These are phyloP conservation scores for Rhizopus delemar DNA, from an alignment of 371 early-diverging fungal genomes.

Conservation along the genomic window DNA sequence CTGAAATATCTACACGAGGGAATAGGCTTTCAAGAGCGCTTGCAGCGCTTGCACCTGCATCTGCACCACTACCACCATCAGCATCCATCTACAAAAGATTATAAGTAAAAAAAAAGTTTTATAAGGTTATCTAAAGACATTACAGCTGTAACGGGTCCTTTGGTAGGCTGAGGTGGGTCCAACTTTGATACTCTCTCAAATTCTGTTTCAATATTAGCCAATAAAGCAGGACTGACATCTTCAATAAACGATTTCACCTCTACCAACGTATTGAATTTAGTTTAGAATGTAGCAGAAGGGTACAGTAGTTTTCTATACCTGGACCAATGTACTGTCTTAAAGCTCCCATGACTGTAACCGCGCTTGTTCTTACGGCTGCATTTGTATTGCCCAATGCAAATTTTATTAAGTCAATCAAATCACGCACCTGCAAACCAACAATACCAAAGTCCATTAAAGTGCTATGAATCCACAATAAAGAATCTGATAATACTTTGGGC, in stretches of 20 bases:
- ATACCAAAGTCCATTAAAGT: slow-evolving; percentile 88
- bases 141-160: slow-evolving; percentile 29
- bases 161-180: slow-evolving; percentile 78
- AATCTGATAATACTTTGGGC: slow-evolving; percentile 89
- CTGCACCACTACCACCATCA: slow-evolving; percentile 29
- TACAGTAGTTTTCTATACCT: slow-evolving; percentile 35
- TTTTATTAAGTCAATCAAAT: slow-evolving; percentile 86
- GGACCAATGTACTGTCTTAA: slow-evolving; percentile 85
- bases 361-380: slow-evolving; percentile 78
- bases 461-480: slow-evolving; percentile 79
- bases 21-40: slow-evolving; percentile 83
- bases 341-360: slow-evolving; percentile 77
- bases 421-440: slow-evolving; percentile 70
- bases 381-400: slow-evolving; percentile 77
- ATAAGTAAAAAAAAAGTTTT: not conserved
- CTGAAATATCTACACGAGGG: slow-evolving; percentile 81
- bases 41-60: slow-evolving; percentile 21
- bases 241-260: slow-evolving; percentile 76
- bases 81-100: slow-evolving; percentile 2
- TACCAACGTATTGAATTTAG: slow-evolving; percentile 19
- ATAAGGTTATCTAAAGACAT: not conserved
- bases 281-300: not conserved
- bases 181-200: slow-evolving; percentile 83
- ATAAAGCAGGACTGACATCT: slow-evolving; percentile 80
- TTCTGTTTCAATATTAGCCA: slow-evolving; percentile 87